These are phyloP conservation scores for Eucalyptus viminalis DNA, from an alignment of 345 rosid species.

Conservation along the genomic window DNA sequence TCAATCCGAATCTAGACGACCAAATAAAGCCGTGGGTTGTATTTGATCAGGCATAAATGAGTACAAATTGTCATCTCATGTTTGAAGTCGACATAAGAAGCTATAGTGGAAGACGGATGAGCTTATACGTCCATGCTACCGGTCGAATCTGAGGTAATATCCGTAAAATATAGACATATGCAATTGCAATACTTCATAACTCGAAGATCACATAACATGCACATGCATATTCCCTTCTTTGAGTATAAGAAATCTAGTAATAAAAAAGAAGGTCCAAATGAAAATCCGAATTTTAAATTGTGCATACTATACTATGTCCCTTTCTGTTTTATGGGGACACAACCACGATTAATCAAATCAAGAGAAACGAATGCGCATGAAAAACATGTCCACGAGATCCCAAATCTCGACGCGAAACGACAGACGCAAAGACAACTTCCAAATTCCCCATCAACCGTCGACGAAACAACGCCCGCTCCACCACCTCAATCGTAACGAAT, in stretches of 20 bases:
- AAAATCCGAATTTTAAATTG: background rate
- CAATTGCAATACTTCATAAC: background rate
- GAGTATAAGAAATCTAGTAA: background rate
- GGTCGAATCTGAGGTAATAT: background rate
- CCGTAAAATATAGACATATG: background rate
- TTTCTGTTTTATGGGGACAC: background rate
- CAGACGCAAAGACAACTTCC: background rate
- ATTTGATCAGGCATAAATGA: background rate
- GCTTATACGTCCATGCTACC: background rate
- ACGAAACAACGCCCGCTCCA: background rate
- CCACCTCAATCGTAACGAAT: background rate
- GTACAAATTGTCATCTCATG: background rate
- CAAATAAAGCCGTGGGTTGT: background rate
- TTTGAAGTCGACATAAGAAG: background rate
- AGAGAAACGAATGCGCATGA: background rate
- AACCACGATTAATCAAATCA: background rate
- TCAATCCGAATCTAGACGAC: background rate
- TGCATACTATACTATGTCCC: background rate
- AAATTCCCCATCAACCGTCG: background rate
- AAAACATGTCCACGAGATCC: background rate
- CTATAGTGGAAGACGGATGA: background rate
- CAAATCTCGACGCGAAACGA: background rate
- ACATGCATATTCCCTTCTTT: background rate
- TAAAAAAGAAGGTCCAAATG: background rate
- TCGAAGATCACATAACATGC: background rate